These are phyloP conservation scores for Pichia phayaonensis DNA, from an alignment of 805 yeast genomes.

Conservation along the genomic window DNA sequence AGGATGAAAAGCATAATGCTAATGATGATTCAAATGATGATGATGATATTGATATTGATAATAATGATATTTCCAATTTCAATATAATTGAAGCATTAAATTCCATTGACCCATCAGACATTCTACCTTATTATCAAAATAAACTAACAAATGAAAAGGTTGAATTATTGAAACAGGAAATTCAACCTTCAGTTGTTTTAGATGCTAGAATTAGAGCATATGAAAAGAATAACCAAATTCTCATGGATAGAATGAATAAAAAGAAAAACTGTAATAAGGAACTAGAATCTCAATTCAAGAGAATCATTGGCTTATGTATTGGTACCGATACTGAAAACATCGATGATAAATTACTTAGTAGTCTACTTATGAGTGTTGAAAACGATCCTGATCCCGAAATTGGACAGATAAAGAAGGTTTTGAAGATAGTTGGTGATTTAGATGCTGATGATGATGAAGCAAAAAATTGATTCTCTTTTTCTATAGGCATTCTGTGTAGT, in stretches of 20 bases:
- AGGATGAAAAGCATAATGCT: neutral
- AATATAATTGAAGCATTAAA: constrained; percentile 6
- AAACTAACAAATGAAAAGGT: constrained; percentile 6
- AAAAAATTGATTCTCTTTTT: neutral
- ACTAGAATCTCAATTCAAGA: constrained; percentile 70
- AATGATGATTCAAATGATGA: neutral
- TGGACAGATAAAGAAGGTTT: constrained; percentile 27
- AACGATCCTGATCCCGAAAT: constrained; percentile 57
- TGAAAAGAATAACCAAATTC: constrained; percentile 52
- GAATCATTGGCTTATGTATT: constrained; percentile 84
- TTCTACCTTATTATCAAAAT: constrained; percentile 4
- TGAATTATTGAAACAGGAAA: constrained; percentile 15
- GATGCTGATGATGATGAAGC: constrained; percentile 9
- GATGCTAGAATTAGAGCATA: constrained; percentile 81
- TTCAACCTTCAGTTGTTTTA: constrained; percentile 46
- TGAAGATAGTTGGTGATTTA: constrained; percentile 27
- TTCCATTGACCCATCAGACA: constrained; percentile 11
- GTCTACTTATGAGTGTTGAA: constrained; percentile 83
- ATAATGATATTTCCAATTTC: neutral
- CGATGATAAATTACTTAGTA: constrained; percentile 54
- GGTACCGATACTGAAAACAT: constrained; percentile 78
- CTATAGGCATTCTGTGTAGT: neutral
- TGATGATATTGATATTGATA: neutral
- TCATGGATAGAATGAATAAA: constrained; percentile 44
- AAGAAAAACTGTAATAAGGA: constrained; percentile 48